Conservation (phyloP, 495 filamentous ascomycete species). For the Letharia lupina region DNA sequence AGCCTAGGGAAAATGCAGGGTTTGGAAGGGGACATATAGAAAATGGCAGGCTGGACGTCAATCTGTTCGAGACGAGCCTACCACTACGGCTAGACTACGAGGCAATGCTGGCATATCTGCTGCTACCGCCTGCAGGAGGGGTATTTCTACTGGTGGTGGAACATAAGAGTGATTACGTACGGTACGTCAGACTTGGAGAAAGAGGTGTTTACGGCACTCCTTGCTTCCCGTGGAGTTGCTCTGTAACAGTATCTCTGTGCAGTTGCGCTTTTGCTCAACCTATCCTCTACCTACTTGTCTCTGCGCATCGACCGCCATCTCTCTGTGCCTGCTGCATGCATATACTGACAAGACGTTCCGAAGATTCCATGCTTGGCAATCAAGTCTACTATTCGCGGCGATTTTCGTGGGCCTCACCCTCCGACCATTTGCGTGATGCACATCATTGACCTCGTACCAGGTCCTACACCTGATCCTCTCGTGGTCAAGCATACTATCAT, state of each 20-base stretch:
- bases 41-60: conserved; percentile 58
- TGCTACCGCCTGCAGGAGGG: conserved; percentile 76
- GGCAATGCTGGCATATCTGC: conserved; percentile 83
- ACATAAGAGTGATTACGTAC: conserved; percentile 92
- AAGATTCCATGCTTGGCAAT: conserved; percentile 96
- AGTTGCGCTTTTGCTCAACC: background rate
- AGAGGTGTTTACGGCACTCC: background rate
- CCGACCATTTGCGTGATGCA: background rate
- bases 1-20: conserved; percentile 7
- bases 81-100: conserved; percentile 79
- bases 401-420: conserved; percentile 55
- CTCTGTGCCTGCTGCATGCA: background rate
- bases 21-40: conserved; percentile 32
- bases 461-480: conserved; percentile 73
- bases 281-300: background rate
- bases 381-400: conserved; percentile 72
- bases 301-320: background rate
- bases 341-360: background rate
- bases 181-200: conserved; percentile 46
- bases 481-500: conserved; percentile 76
- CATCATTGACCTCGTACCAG: conserved; percentile 27
- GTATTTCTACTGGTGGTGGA: conserved; percentile 79
- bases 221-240: background rate
- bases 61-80: conserved; percentile 74
- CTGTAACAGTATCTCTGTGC: background rate